Base-by-base conservation (phyloP, 2,329 filamentous ascomycete species). In the Monilinia laxa region DNA sequence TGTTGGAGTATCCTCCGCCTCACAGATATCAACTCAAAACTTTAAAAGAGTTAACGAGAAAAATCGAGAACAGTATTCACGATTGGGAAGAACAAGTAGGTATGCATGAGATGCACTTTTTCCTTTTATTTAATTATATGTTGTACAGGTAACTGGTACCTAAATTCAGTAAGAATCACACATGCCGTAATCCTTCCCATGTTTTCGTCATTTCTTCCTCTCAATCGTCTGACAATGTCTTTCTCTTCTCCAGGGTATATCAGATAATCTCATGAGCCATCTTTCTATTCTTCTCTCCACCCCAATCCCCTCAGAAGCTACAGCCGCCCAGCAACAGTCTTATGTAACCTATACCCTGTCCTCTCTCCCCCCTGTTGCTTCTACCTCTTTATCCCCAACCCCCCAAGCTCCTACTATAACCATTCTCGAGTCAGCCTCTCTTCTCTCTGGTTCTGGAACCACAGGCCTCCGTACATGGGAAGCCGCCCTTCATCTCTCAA, bases 81-180 rank as follows among this genome's bases (percentile, higher is more conserved):
- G 87, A 97, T 77, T 93, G 92, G 78, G 91, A 97, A 72, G 83
- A 91, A 82, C 87, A 96, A 89, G 93, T 96, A 89, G 81, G 90
- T 81, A 47, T 59, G 70, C 54, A 67, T 59, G 64, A 62, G 23
- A 53, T 65, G 64, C 64, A 25, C 1, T 53, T 64, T 65, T 69
- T 45, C 65, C 64, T 70, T 60, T 51, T 51, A 65, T 60, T 66
- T 68, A 55, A 56, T 68, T 67, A 60, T 45, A 59, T 28, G 10
- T 40, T 53, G 2, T 51, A 35, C 20, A 14, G 25, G 14, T 47
- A 38, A 38, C 6, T 25, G 38, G 58, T 9, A 38, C 14, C 3
- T 25, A 47, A 4, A 31, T 49, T 25, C 9, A 56, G 6, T 14
- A 9, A 47, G 5, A n/a, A 31, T n/a, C 28, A 47, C 45, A 59